phyloP scores from a whole-genome alignment of 129 eudicot genomes.

The Saposhnikovia divaricata region DNA sequence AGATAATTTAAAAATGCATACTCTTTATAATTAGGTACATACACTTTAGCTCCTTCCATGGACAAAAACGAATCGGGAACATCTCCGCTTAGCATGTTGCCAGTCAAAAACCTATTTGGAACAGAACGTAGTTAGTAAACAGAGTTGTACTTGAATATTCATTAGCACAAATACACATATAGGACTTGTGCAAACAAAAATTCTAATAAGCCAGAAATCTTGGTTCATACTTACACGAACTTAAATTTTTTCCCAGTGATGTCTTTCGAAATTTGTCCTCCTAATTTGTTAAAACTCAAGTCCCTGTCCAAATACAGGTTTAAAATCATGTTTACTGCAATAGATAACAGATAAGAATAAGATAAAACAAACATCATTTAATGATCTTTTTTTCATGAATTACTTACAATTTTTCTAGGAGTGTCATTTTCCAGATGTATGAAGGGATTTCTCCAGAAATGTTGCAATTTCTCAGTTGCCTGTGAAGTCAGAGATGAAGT shows the following conservation, averaged over 20 bases:
- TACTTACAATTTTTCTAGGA: constrained; percentile 50
- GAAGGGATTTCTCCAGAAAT: constrained; percentile 60
- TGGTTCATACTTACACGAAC: constrained; percentile 44
- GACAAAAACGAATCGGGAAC: constrained; percentile 51
- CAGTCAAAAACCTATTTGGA: constrained; percentile 52
- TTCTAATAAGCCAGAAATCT: constrained; percentile 1
- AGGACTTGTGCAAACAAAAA: constrained; percentile 2
- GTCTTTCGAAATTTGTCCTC: constrained; percentile 48
- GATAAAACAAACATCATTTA: background rate
- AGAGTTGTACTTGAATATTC: background rate
- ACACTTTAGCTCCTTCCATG: constrained; percentile 60
- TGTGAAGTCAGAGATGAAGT: constrained; percentile 21
- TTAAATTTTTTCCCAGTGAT: constrained; percentile 45
- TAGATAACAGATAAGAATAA: background rate
- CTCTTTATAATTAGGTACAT: constrained; percentile 17
- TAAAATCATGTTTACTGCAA: background rate
- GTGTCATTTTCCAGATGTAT: constrained; percentile 55
- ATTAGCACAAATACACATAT: background rate
- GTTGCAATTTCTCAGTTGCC: constrained; percentile 80
- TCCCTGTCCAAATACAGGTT: constrained; percentile 43
- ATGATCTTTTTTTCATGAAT: background rate
- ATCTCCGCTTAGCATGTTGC: constrained; percentile 67
- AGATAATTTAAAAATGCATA: background rate
- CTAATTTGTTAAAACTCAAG: constrained; percentile 59
- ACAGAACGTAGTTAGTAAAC: constrained; percentile 7